Percentiles rank a stretch among this genome's conserved stretches.
phyloP scores from a whole-genome alignment of 2,329 filamentous ascomycete species.

The Kalaharituber pfeilii region DNA sequence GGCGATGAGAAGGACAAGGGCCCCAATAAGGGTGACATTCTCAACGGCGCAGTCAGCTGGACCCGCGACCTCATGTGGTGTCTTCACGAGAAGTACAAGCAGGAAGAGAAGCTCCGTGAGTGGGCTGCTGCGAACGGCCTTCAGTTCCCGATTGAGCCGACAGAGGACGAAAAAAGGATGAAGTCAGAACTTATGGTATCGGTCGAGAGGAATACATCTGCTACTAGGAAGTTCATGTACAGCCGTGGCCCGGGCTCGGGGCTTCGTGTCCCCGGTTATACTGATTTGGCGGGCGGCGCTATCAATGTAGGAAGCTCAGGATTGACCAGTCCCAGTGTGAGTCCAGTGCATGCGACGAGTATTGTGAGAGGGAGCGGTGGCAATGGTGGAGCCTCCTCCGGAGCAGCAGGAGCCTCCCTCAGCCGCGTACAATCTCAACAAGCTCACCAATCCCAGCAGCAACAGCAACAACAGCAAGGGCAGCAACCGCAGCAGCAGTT shows the following conservation, averaged over 20 bases:
- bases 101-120: slow-evolving; percentile 72
- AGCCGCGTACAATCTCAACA: slow-evolving; percentile 27
- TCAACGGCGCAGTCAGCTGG: slow-evolving; percentile 94
- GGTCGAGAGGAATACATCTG: slow-evolving; percentile 49
- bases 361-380: too few relatives aligned
- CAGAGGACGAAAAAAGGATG: slow-evolving; percentile 91
- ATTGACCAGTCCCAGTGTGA: slow-evolving; percentile 24
- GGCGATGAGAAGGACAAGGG: slow-evolving; percentile 97
- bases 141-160: slow-evolving; percentile 61
- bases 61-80: slow-evolving; percentile 97
- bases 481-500: slow-evolving; percentile 43
- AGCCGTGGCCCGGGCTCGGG: slow-evolving; percentile 68
- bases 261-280: slow-evolving; percentile 80
- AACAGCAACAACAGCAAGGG: too few relatives aligned
- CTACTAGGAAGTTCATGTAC: slow-evolving; percentile 59
- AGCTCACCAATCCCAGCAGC: slow-evolving; percentile 34
- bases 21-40: slow-evolving; percentile 95
- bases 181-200: slow-evolving; percentile 79
- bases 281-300: slow-evolving; percentile 72
- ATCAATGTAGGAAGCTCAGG: slow-evolving; percentile 34
- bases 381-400: slow-evolving; percentile 19
- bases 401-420: slow-evolving; percentile 20
- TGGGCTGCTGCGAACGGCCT: slow-evolving; percentile 55
- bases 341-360: slow-evolving; percentile 18
- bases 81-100: slow-evolving; percentile 70